Conservation (phyloP, 73 alveolate species). For the Urostyla sp. region DNA sequence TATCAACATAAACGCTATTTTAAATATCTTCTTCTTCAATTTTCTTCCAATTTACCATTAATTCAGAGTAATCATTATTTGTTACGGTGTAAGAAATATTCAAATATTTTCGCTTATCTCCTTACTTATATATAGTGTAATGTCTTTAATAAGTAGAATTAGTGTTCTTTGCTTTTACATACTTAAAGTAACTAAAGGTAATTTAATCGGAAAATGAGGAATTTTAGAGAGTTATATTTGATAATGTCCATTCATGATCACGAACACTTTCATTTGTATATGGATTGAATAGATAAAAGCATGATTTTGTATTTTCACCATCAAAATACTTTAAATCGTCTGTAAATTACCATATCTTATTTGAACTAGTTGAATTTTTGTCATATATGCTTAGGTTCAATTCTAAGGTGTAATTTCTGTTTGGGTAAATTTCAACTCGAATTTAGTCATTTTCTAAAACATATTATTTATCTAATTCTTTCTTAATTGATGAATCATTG, state of each 20-base stretch:
- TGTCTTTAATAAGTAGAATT: background rate
- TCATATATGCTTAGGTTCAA: background rate
- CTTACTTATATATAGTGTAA: constrained; percentile 6
- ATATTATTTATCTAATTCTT: background rate
- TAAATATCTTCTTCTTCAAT: background rate
- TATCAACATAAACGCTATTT: constrained; percentile 16
- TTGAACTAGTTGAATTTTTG: too few relatives aligned
- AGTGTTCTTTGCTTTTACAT: background rate
- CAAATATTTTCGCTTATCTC: background rate
- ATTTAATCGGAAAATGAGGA: background rate
- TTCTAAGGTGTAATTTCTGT: too few relatives aligned
- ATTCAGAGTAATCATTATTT: constrained; percentile 8
- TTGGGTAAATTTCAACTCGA: background rate
- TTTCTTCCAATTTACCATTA: background rate
- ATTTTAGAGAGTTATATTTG: background rate
- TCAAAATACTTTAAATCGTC: constrained; percentile 9
- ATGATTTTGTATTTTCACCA: constrained; percentile 31
- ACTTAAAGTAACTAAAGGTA: constrained; percentile 10
- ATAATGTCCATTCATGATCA: background rate
- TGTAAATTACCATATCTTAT: too few relatives aligned
- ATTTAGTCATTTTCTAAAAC: background rate
- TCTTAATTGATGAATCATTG: too few relatives aligned
- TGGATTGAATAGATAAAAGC: constrained; percentile 49
- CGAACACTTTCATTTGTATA: background rate
- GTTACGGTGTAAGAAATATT: constrained; percentile 17